These are phyloP conservation scores for Fraxinus platypoda DNA, from an alignment of 305 asterid genomes.

Conservation along the genomic window DNA sequence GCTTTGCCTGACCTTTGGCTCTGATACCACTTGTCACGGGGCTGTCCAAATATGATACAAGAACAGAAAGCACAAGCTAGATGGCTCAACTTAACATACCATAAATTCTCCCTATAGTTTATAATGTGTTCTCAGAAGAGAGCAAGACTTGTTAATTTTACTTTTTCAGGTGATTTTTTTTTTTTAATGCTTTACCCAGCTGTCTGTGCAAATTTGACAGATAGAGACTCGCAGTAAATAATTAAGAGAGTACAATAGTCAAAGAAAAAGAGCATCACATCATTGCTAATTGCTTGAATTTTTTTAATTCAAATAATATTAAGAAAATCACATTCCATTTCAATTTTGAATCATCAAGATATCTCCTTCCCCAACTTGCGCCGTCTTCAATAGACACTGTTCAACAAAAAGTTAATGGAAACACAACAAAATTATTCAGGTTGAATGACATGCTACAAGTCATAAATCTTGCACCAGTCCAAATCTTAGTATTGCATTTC, in stretches of 20 bases:
- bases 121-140: neutral
- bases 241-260: neutral
- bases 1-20: neutral
- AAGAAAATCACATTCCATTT: conserved; percentile 6
- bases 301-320: neutral
- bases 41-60: neutral
- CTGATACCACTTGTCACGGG: neutral
- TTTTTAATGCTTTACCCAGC: neutral
- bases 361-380: neutral
- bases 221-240: neutral
- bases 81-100: neutral
- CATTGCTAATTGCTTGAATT: neutral
- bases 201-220: neutral
- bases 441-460: conserved; percentile 4
- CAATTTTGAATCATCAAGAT: conserved; percentile 11
- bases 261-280: neutral
- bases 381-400: neutral
- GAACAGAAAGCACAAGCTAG: conserved; percentile 3
- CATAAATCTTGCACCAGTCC: neutral
- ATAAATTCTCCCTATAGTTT: neutral
- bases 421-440: neutral
- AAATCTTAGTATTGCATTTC: neutral
- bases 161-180: neutral
- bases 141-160: neutral
- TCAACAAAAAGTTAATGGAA: neutral